Base-by-base conservation (phyloP, 2,329 filamentous ascomycete genomes). In the Bimuria novae-zelandiae region DNA sequence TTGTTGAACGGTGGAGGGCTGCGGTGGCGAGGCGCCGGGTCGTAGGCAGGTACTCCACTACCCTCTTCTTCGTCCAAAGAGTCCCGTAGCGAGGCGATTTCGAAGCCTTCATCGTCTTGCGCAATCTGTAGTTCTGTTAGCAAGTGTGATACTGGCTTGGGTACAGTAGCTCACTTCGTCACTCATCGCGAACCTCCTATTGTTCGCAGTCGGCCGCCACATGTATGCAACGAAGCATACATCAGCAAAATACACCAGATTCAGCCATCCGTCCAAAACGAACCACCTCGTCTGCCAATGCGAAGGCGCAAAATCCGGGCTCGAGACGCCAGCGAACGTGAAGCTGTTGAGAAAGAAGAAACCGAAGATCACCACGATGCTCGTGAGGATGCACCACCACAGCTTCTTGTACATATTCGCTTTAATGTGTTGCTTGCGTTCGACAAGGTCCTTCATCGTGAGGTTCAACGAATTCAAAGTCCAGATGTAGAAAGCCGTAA, bases 291-390 rank as follows among this genome's bases (percentile, higher is more conserved):
- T 92, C 77, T 97, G 93, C 94, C 94, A 99, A 76, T 99, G 93
- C 64, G 90, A 90, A 1, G 94, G 94, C 4, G 96, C 91, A 72
- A 96, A 99, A 73, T 96, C 89, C 0, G 90, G 90, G 59, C 92
- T 89, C 42, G 84, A 84, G 42, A 87, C 86, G 11, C 92, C 92
- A 43, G 92, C 93, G 72, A 99, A 96, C 0, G 90, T 91, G 75
- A 97, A 92, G 63, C 90, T 95, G 80, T 97, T 97, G 80, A 97
- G 87, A 80, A 99, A 97, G 81, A 99, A 97, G 79, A 99, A 99
- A 52, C 83, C 92, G 65, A 99, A 99, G 64, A 97, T 97, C 64
- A 97, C 90, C 43, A 97, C 78, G 70, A 99, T 96, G 72, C 89
- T 96, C 59, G 85, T 81, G 40, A 99, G 81, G 55, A 99, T 96